A percentile compares a stretch with the other conserved stretches of the same genome.
Conservation (phyloP, 2,329 filamentous ascomycete species). For the Aspergillus unguis region DNA sequence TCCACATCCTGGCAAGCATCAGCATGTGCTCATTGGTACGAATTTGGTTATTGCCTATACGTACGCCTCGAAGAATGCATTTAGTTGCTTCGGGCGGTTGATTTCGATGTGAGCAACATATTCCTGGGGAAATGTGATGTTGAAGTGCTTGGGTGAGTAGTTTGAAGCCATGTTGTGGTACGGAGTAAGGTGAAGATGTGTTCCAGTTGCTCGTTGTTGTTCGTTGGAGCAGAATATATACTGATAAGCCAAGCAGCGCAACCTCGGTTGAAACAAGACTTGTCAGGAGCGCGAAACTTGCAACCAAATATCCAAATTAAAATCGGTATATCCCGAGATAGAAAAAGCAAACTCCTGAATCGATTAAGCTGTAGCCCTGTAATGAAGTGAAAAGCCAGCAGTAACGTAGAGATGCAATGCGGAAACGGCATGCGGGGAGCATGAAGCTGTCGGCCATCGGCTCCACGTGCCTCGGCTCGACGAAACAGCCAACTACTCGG, state of each 20-base stretch:
- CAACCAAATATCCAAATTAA: not conserved
- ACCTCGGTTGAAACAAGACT: not conserved
- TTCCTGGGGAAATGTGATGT: constrained; percentile 62
- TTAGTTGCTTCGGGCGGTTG: constrained; percentile 80
- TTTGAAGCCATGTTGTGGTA: constrained; percentile 21
- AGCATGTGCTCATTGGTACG: not conserved
- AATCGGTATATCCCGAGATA: not conserved
- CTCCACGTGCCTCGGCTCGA: constrained; percentile 20
- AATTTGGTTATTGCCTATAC: constrained; percentile 11
- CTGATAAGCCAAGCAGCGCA: not conserved
- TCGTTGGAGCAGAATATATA: not conserved
- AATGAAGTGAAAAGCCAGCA: not conserved
- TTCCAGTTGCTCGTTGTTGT: not conserved
- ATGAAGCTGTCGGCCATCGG: constrained; percentile 1
- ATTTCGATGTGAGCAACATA: constrained; percentile 90
- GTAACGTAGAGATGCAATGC: not conserved
- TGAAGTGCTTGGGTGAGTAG: constrained; percentile 57
- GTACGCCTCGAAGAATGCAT: constrained; percentile 72
- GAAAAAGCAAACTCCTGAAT: too few species aligned
- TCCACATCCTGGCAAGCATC: constrained; percentile 64
- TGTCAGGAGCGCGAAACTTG: not conserved
- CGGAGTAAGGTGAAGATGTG: not conserved
- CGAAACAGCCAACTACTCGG: too few species aligned
- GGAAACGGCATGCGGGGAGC: not conserved
- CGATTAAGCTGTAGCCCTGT: not conserved